These are phyloP conservation scores for Simmondsia chinensis DNA, from an alignment of 148 eudicot genomes.

Conservation along the genomic window DNA sequence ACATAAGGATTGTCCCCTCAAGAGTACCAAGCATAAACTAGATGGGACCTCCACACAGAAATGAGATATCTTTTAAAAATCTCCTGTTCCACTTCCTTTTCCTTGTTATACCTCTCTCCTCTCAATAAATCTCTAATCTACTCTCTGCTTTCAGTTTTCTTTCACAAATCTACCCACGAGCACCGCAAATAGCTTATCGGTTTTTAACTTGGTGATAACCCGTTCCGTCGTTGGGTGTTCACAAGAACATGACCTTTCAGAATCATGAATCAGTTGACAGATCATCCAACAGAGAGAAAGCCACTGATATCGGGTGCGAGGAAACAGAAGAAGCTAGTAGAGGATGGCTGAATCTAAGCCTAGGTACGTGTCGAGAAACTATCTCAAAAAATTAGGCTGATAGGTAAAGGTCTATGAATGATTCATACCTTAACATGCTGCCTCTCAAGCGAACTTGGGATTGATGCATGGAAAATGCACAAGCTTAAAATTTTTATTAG, in stretches of 20 bases:
- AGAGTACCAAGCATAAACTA: constrained; percentile 26
- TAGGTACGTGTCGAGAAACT: too few relatives aligned
- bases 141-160: constrained; percentile 2
- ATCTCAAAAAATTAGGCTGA: too few relatives aligned
- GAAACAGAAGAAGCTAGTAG: constrained; percentile 6
- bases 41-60: constrained; percentile 19
- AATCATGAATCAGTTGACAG: constrained; percentile 8
- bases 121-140: not conserved
- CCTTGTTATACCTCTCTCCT: constrained; percentile 1
- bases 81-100: constrained; percentile 5
- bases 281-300: constrained; percentile 21
- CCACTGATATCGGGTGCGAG: not conserved
- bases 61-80: constrained; percentile 19
- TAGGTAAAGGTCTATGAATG: too few relatives aligned
- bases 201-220: constrained; percentile 1
- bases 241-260: constrained; percentile 14
- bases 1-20: constrained; percentile 29
- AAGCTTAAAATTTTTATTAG: too few relatives aligned
- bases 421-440: too few relatives aligned
- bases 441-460: too few relatives aligned
- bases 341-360: constrained; percentile 48
- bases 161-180: constrained; percentile 7
- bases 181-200: constrained; percentile 2
- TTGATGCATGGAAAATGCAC: too few relatives aligned
- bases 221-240: not conserved